A percentile compares a stretch with the other conserved stretches of the same genome.
phyloP scores from a whole-genome alignment of 306 rosid species.

The Ochetophila trinervis region DNA sequence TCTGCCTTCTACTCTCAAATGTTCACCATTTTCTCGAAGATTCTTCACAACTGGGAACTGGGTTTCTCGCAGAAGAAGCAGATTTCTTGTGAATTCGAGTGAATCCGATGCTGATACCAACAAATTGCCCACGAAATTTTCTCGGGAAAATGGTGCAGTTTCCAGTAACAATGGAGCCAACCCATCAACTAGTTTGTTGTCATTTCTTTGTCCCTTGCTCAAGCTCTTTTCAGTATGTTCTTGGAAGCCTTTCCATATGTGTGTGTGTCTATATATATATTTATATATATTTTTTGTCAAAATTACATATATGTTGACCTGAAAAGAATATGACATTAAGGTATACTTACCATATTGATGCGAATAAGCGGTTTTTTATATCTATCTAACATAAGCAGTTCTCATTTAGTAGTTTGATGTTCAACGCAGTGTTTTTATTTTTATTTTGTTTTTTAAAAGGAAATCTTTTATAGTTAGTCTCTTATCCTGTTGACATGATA shows the following conservation, averaged over 20 bases:
- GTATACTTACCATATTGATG: too few species aligned
- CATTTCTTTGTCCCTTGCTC: conserved; percentile 76
- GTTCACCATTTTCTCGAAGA: conserved; percentile 15
- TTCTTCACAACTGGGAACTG: conserved; percentile 18
- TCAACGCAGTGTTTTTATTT: too few species aligned
- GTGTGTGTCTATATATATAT: too few species aligned
- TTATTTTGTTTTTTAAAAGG: too few species aligned
- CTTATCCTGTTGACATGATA: too few species aligned
- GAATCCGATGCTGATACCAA: conserved; percentile 32
- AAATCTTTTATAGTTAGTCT: too few species aligned
- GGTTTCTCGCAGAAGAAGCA: conserved; percentile 34
- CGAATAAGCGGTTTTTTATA: too few species aligned
- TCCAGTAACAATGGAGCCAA: conserved; percentile 17
- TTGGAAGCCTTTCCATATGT: neutral
- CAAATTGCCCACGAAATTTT: conserved; percentile 8
- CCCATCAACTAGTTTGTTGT: conserved; percentile 46
- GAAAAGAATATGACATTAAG: too few species aligned
- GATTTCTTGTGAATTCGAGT: conserved; percentile 35
- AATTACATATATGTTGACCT: too few species aligned
- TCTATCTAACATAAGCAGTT: too few species aligned
- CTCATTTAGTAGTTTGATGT: too few species aligned
- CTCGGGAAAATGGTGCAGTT: conserved; percentile 11
- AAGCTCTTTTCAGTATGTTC: conserved; percentile 62
- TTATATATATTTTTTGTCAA: neutral
- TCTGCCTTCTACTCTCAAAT: conserved; percentile 17